A percentile compares a stretch with the other conserved stretches of the same genome.
Conservation (phyloP, 148 eudicot genomes). For the Diospyros lotus region DNA sequence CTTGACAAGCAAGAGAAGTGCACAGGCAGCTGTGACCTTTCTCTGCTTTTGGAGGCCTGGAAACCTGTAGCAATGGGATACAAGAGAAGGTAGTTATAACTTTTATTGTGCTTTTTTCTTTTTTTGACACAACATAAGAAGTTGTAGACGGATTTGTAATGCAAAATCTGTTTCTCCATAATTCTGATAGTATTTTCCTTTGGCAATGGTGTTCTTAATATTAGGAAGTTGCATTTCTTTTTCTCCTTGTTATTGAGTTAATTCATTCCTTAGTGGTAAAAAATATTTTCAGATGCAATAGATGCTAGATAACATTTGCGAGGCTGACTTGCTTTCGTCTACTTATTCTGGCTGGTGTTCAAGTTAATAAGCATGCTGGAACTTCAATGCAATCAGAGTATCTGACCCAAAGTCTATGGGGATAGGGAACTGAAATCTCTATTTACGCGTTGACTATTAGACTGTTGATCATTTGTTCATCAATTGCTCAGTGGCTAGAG, state of each 20-base stretch:
- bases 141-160: background rate
- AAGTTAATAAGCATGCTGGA: background rate
- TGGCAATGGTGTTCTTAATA: background rate
- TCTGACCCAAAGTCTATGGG: background rate
- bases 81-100: conserved; percentile 61
- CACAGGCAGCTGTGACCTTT: conserved; percentile 19
- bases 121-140: conserved; percentile 2
- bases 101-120: background rate
- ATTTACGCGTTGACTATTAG: too few species aligned
- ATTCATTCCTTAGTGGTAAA: background rate
- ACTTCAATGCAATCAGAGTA: background rate
- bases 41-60: conserved; percentile 87
- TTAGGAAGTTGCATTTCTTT: background rate
- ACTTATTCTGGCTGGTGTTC: background rate
- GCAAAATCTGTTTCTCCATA: background rate
- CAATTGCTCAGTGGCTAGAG: too few species aligned
- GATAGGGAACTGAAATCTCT: background rate
- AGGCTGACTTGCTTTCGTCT: background rate
- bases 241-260: background rate
- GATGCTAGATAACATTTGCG: background rate
- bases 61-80: conserved; percentile 83
- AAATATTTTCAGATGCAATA: background rate
- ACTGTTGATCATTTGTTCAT: too few species aligned
- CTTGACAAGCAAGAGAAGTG: conserved; percentile 27
- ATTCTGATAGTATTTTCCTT: background rate